A percentile compares a stretch with the other conserved stretches of the same genome.
These are phyloP conservation scores for Nadsonia starkeyi-henricii DNA, from an alignment of 1,139 yeast species.

Conservation along the genomic window DNA sequence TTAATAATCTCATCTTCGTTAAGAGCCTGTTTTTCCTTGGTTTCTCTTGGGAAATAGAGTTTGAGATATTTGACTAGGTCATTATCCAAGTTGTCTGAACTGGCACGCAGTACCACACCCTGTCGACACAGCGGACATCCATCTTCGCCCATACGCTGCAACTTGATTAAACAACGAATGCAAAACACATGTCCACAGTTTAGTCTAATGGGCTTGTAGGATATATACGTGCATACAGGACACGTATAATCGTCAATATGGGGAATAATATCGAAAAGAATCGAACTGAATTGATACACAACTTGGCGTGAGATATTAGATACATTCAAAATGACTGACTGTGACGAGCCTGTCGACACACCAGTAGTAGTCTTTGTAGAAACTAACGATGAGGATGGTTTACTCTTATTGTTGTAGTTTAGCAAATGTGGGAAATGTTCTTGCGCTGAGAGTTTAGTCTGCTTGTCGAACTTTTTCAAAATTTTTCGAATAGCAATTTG, in stretches of 20 bases:
- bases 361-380: conserved; percentile 3
- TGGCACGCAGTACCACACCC: conserved; percentile 42
- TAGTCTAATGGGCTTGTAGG: conserved; percentile 55
- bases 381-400: neutral
- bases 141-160: conserved; percentile 42
- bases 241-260: conserved; percentile 64
- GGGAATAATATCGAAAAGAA: conserved; percentile 42
- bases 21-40: conserved; percentile 44
- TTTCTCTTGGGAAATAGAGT: conserved; percentile 50
- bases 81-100: conserved; percentile 44
- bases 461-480: conserved; percentile 81
- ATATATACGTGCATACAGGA: conserved; percentile 56
- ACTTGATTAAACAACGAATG: conserved; percentile 52
- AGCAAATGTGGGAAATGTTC: conserved; percentile 14
- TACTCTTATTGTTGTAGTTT: neutral
- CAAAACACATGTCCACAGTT: conserved; percentile 57
- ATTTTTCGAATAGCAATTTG: conserved; percentile 83
- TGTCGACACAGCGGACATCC: conserved; percentile 60
- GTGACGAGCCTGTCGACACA: conserved; percentile 12
- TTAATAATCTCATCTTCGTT: conserved; percentile 40
- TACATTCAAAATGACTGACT: neutral
- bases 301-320: conserved; percentile 12
- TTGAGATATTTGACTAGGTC: conserved; percentile 40
- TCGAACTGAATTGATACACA: conserved; percentile 41
- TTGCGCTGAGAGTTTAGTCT: conserved; percentile 40